Base-by-base conservation (phyloP, 163 green algal species). In the Prototheca cutis region DNA sequence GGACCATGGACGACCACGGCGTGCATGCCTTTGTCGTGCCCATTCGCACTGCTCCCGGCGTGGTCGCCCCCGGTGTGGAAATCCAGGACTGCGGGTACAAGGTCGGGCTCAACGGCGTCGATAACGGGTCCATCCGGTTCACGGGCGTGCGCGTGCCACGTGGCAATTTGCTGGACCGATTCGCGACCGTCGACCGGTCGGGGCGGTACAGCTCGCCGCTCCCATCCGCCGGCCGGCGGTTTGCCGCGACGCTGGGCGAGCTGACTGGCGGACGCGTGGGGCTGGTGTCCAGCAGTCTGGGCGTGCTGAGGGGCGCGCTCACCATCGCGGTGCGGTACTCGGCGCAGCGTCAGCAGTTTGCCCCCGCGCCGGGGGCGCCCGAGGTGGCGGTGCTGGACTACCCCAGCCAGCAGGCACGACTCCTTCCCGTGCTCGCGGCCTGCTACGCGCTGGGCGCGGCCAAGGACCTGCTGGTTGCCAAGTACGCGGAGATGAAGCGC, bases 11-110 rank as follows among this genome's bases (percentile, higher is more conserved):
- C 51, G 84, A 91, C 60, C 76, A 90, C 56, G 86, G 87, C 18
- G 87, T 95, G 34, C 87, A 95, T 58, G 87, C 87, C 24, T 88
- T 95, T 42, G 58, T 95, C 8, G 85, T 91, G 64, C 87, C 84
- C 4, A 56, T 95, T 21, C 68, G 87, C 0, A 81, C 88, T 53
- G 66, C 68, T 0, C 49, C 48, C 8, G 73, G 73, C 48, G 30
- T 59, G 3, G 45, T 68, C 25, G 59, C 85, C 51, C 80, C 77
- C 19, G 86, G 86, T 1, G 80, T 94, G 48, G 83, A 93, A 72
- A 93, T 95, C 54, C 67, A 72, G 4, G 87, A 95, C 70, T 93
- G 83, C 48, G 87, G 86, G 10, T 91, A 94, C 81, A 95, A 95
- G 76, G 83, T 93, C 10, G 85, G 83, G 2, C 74, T 94, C 25